Base-by-base conservation (phyloP, 2,329 filamentous ascomycete species). In the Exophiala sp. region DNA sequence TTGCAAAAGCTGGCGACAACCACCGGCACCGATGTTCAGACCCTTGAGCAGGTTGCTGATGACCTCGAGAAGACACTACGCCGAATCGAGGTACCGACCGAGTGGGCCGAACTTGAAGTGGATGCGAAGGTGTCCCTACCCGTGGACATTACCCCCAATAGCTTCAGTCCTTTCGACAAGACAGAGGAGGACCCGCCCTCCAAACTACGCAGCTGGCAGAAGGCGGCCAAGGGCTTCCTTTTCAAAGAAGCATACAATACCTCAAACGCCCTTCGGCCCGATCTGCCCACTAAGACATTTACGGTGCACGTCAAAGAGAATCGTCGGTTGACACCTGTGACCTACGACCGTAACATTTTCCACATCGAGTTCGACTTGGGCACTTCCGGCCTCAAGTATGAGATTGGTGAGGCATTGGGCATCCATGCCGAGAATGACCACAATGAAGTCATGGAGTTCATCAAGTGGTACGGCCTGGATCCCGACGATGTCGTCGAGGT, bases 341-440 rank as follows among this genome's bases (percentile, higher is more conserved):
- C 83, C 24, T 98, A 98, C 66, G 90, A 97, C 69, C 88, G 93
- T 62, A 96, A 98, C 77, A 97, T 98, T 70, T 98, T 98, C 84
- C 93, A 98, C 73, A 97, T 98, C 56, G 93, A 98, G 71, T 98
- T 98, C 64, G 93, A 97, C 65, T 81, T 98, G 19, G 91, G 91
- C 53, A 72, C 84, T 63, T 95, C 91, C 27, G 91, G 90, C 32
- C 81, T 98, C 58, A 95, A 81, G 35, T 98, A 98, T 73, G 88
- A 95, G 66, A 97, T 98, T 63, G 93, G 93, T 50, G 93, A 98
- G 73, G 93, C 93, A 40, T 83, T 98, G 14, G 93, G 93, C 58
- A 90, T 98, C 56, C 93, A 98, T 68, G 88, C 89, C 5, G 88
- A 97, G 71, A 98, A 98, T 69, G 85, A 97, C 67, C 77, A 83